Evolutionary conservation across 192 early-diverging fungal genomes (phyloP).

Genomic region (Backusella australiensis): DNA sequence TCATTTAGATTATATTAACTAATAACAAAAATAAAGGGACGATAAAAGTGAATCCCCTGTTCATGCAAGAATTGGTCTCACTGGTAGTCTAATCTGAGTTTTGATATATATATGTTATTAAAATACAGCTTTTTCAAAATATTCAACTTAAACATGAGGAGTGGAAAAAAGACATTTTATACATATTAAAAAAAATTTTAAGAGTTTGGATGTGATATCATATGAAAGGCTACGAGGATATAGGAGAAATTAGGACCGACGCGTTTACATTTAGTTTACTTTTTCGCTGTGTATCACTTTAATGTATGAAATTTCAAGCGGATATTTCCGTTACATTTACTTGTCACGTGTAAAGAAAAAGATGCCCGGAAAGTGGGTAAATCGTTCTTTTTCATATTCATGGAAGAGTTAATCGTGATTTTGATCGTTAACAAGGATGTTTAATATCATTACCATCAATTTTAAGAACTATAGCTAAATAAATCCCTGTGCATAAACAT

Average conservation of each 20-base stretch:
- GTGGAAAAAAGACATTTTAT: background rate
- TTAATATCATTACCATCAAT: background rate
- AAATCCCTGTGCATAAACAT: background rate
- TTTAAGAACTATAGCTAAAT: background rate
- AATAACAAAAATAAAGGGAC: background rate
- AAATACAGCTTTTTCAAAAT: background rate
- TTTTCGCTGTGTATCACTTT: background rate
- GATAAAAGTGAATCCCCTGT: background rate
- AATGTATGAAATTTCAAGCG: constrained; percentile 1
- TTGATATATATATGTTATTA: background rate
- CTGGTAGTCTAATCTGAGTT: background rate
- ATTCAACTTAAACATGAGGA: background rate
- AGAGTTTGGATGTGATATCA: constrained; percentile 2
- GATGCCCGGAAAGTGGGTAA: background rate
- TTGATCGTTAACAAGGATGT: background rate
- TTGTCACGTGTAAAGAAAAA: background rate
- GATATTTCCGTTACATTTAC: background rate
- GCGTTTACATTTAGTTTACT: background rate
- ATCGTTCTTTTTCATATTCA: background rate
- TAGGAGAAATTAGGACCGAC: background rate
- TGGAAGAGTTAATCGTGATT: background rate
- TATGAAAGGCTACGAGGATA: background rate
- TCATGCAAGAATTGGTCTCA: background rate
- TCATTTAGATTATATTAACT: background rate
- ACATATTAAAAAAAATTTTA: background rate